Evolutionary conservation across 768 basidiomycete species (phyloP).

Genomic region (Hydnum rufescens): DNA sequence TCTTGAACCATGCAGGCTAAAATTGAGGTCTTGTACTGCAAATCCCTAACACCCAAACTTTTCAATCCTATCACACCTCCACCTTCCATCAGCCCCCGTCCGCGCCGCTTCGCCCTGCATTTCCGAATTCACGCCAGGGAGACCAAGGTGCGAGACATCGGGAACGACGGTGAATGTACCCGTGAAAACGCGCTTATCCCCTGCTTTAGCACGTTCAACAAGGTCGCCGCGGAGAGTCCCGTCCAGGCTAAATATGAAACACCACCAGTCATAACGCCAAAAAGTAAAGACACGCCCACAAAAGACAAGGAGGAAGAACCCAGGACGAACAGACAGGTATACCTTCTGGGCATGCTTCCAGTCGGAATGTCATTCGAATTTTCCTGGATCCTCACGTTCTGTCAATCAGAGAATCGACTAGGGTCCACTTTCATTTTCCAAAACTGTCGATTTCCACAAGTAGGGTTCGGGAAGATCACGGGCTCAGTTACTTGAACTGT

Average conservation of each 20-base stretch:
- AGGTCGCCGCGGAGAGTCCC: slow-evolving; percentile 89
- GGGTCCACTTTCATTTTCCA: slow-evolving; percentile 95
- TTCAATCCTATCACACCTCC: slow-evolving; percentile 86
- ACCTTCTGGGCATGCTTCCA: slow-evolving; percentile 82
- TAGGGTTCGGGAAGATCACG: slow-evolving; percentile 83
- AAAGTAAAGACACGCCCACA: too few relatives aligned
- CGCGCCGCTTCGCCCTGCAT: slow-evolving; percentile 70
- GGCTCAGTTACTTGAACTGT: slow-evolving; percentile 99
- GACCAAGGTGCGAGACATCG: slow-evolving; percentile 86
- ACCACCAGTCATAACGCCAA: neutral
- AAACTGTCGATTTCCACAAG: slow-evolving; percentile 71
- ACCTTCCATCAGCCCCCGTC: slow-evolving; percentile 30
- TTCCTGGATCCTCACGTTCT: slow-evolving; percentile 97
- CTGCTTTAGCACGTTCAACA: slow-evolving; percentile 97
- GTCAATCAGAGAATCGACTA: slow-evolving; percentile 97
- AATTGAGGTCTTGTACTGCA: slow-evolving; percentile 98
- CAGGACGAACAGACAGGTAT: slow-evolving; percentile 8
- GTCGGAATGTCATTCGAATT: slow-evolving; percentile 98
- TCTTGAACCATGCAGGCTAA: slow-evolving; percentile 94
- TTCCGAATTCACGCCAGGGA: slow-evolving; percentile 87
- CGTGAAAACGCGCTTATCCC: slow-evolving; percentile 95
- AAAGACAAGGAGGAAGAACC: neutral
- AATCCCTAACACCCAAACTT: slow-evolving; percentile 79
- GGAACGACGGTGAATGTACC: slow-evolving; percentile 97
- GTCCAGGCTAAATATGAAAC: slow-evolving; percentile 56